Evolutionary conservation across 768 basidiomycete genomes (phyloP), one percentile per base, ranked within the genome.

Genomic region (Suillus hirtellus): DNA sequence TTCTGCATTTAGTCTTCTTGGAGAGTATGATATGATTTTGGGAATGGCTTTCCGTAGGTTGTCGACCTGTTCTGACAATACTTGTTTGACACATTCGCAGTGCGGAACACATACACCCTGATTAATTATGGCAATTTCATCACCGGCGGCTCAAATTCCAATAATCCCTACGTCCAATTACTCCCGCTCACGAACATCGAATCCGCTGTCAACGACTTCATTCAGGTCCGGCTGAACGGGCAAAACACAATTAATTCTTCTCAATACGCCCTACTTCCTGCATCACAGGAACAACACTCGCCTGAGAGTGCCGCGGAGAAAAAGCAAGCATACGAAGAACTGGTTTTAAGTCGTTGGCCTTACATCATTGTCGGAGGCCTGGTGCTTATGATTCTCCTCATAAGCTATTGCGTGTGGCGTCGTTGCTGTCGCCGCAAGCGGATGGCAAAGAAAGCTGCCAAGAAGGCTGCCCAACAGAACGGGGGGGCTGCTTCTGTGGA

Each of bases 11-110:
- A 88, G 89, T 77, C 66, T 91, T 47, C 82, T 90, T 34, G 89
- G 90, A 66, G 82, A 89, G 71, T 93, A 90, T 66, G 91, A 93
- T 68, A 87, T 92, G 81, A 90, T 93, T 68, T 81, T 92, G 56
- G 91, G 91, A 66, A 91, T 92, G 89, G 83, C 82, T 60, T 91
- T 93, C 78, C 62, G 90, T 92, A 75, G 68, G 89, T 58, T 27
- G 17, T 75, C 4, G 9, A 43, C 49, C 43, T 40, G 35, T 10
- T 58, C 37, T 21, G 3, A 19, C 19, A 38, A 43, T 44, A 11
- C n/a, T 27, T 14, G 60, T 40, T 46, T 34, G 37, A 34, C 64
- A 24, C 27, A 55, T 40, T 68, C 42, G 34, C 65, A 93, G 92
- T 93, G 65, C 89, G 92, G 15, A 93, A 92, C 69, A 77, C 81